Evolutionary conservation across 2,329 filamentous ascomycete species (phyloP).

Genomic region (Pseudogymnoascus sp.): DNA sequence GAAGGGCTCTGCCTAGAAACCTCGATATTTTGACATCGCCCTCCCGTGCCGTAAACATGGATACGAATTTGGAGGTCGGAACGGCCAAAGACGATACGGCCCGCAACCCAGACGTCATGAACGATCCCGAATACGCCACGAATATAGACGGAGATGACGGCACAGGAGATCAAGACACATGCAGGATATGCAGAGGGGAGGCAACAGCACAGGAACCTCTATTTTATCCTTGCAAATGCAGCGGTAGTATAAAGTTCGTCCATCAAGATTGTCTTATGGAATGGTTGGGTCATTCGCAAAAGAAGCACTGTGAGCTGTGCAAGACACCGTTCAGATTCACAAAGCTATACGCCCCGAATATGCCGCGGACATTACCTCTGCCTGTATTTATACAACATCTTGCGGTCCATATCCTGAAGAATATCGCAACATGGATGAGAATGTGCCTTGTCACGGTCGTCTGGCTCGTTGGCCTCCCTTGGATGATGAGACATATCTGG

Average conservation of each 20-base stretch:
- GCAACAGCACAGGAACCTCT: constrained; percentile 74
- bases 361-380: constrained; percentile 77
- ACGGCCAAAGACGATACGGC: constrained; percentile 9
- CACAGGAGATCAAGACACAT: constrained; percentile 57
- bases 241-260: constrained; percentile 95
- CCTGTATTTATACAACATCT: constrained; percentile 76
- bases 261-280: constrained; percentile 98
- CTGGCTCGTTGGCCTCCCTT: constrained; percentile 84
- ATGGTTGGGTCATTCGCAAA: constrained; percentile 96
- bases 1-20: constrained; percentile 12
- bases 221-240: constrained; percentile 98
- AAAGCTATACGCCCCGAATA: constrained; percentile 89
- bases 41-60: neutral
- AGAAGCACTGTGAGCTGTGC: constrained; percentile 99
- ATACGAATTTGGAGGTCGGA: neutral
- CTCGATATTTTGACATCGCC: neutral
- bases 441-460: constrained; percentile 72
- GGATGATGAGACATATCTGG: constrained; percentile 87
- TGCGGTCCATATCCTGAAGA: constrained; percentile 61
- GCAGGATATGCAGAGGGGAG: constrained; percentile 92
- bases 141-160: constrained; percentile 25
- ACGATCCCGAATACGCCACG: constrained; percentile 44
- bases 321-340: constrained; percentile 98
- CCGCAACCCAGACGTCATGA: constrained; percentile 45
- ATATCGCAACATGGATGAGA: constrained; percentile 69